Evolutionary conservation across 805 yeast species (phyloP), one percentile per base, ranked within the genome.

Genomic region (Yamadazyma ubonensis): DNA sequence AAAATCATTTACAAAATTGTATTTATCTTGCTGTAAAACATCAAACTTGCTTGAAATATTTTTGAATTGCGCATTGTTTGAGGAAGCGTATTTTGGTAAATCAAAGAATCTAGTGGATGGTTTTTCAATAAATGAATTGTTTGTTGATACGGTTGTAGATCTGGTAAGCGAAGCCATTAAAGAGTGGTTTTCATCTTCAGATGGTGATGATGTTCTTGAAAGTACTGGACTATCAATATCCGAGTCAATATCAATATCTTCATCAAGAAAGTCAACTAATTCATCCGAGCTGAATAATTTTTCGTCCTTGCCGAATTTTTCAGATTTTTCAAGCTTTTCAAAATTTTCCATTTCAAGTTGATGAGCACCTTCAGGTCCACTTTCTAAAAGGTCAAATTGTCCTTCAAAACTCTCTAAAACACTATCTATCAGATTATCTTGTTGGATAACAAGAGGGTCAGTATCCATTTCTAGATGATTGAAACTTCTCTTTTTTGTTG

Each of bases 71-170:
- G 9, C 21, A 29, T 35, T 25, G 17, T 11, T 14, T 12, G 33
- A 18, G 18, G 11, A 14, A 2, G 19, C 7, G 35, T 38, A 64
- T 23, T 49, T 51, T 5, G 73, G 72, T 33, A 67, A 53, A 17
- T 61, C 66, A 38, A 60, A 60, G 43, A 64, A 59, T 36, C 55
- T 33, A 2, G 33, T 8, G 3, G 49, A 44, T 44, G 33, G 49
- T 28, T 46, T 40, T 44, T 46, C 40, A 29, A 43, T 20, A 6
- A 45, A 44, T 2, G 62, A 53, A 44, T 54, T 58, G 36, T 53
- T 55, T 35, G 70, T 62, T 5, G 67, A 59, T 4, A 66, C 69
- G 2, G 73, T 67, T 18, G 73, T 69, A 9, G 71, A 65, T 38
- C 73, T 46, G 0, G 73, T 69, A 37, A 67, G 54, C 7, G 66